These are phyloP conservation scores for Hypomontagnella monticulosa DNA, from an alignment of 495 filamentous ascomycete species.

Conservation along the genomic window DNA sequence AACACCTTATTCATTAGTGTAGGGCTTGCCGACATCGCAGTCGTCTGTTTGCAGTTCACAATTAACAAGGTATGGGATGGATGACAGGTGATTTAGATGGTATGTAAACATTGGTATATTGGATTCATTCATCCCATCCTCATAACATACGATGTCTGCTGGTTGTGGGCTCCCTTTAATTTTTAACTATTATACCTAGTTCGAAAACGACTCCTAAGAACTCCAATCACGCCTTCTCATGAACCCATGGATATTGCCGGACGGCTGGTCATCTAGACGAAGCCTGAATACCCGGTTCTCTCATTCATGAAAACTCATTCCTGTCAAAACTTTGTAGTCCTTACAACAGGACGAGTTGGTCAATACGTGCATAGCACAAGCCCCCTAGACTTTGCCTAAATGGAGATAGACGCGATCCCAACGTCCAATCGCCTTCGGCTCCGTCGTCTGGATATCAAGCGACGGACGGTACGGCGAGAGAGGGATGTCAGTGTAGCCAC, in stretches of 20 bases:
- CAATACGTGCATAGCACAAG: not conserved
- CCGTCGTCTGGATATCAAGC: slow-evolving; percentile 25
- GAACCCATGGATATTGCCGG: slow-evolving; percentile 12
- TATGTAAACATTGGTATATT: slow-evolving; percentile 28
- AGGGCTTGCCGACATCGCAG: slow-evolving; percentile 26
- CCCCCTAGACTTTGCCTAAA: slow-evolving; percentile 26
- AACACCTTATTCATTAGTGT: slow-evolving; percentile 10
- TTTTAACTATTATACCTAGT: slow-evolving; percentile 29
- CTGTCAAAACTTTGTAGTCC: not conserved
- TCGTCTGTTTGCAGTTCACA: not conserved
- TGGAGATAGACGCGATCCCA: slow-evolving; percentile 36
- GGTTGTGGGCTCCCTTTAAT: slow-evolving; percentile 13
- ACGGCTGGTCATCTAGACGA: slow-evolving; percentile 44
- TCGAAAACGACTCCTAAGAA: slow-evolving; percentile 17
- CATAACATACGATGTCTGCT: slow-evolving; percentile 18
- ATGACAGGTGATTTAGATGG: not conserved
- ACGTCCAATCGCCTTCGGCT: slow-evolving; percentile 19
- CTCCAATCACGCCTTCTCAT: slow-evolving; percentile 14
- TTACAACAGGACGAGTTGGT: not conserved
- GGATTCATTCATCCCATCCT: slow-evolving; percentile 31
- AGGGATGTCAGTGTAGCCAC: slow-evolving; percentile 41
- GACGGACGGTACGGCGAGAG: slow-evolving; percentile 40
- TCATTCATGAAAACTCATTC: slow-evolving; percentile 20
- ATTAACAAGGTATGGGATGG: not conserved
- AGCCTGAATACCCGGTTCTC: slow-evolving; percentile 32